These are phyloP conservation scores for Linaria vulgaris DNA, from an alignment of 257 asterid genomes.

Conservation along the genomic window DNA sequence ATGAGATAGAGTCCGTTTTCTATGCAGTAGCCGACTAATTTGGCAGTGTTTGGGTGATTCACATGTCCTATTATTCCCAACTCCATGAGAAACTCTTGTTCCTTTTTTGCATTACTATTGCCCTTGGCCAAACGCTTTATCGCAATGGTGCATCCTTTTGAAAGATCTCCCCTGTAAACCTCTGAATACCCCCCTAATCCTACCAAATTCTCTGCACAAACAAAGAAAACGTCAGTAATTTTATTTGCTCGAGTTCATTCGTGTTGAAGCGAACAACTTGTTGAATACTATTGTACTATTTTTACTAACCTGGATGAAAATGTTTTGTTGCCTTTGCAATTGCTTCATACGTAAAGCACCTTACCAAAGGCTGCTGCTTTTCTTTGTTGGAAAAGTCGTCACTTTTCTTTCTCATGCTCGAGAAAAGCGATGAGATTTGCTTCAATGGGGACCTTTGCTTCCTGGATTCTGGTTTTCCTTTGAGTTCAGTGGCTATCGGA, in stretches of 20 bases:
- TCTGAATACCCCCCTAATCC: slow-evolving; percentile 90
- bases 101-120: slow-evolving; percentile 50
- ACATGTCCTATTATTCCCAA: slow-evolving; percentile 79
- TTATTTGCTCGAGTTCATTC: neutral
- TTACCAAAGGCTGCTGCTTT: slow-evolving; percentile 38
- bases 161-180: slow-evolving; percentile 62
- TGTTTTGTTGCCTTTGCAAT: slow-evolving; percentile 62
- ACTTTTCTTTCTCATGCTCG: slow-evolving; percentile 37
- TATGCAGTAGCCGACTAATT: slow-evolving; percentile 64
- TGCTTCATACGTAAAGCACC: slow-evolving; percentile 59
- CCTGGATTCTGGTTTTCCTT: slow-evolving; percentile 27
- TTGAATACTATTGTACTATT: too few relatives aligned
- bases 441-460: slow-evolving; percentile 52
- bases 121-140: slow-evolving; percentile 72
- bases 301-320: slow-evolving; percentile 52
- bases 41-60: slow-evolving; percentile 70
- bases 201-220: slow-evolving; percentile 67
- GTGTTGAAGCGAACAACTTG: neutral
- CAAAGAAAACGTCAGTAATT: neutral
- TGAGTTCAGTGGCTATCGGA: slow-evolving; percentile 7
- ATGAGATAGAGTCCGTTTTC: slow-evolving; percentile 77
- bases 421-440: slow-evolving; percentile 44
- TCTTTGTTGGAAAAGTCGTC: slow-evolving; percentile 24
- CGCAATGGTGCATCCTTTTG: slow-evolving; percentile 52
- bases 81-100: slow-evolving; percentile 70